These are phyloP conservation scores for Dittrichia graveolens DNA, from an alignment of 129 eudicot genomes.

Conservation along the genomic window DNA sequence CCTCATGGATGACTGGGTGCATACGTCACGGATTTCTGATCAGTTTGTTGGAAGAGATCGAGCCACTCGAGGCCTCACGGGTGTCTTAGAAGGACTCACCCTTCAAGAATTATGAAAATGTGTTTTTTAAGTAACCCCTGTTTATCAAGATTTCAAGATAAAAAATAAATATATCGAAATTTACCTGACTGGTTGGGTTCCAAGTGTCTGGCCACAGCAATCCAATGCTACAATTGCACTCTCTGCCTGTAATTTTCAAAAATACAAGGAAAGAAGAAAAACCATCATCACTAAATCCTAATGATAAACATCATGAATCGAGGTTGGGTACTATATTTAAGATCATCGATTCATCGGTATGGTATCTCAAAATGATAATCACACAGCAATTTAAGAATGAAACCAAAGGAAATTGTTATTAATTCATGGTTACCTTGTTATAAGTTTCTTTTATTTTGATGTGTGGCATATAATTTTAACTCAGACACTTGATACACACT, in stretches of 20 bases:
- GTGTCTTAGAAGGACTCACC: constrained; percentile 99
- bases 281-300: too few relatives aligned
- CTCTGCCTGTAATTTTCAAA: constrained; percentile 63
- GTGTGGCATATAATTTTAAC: too few relatives aligned
- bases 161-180: background rate
- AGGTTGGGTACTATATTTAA: background rate
- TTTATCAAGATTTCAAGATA: constrained; percentile 1
- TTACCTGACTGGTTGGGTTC: constrained; percentile 87
- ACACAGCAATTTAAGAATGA: background rate
- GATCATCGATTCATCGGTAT: too few relatives aligned
- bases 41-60: constrained; percentile 57
- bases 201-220: constrained; percentile 85
- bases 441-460: too few relatives aligned
- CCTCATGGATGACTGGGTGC: constrained; percentile 39
- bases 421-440: background rate
- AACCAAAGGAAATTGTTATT: background rate
- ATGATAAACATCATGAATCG: background rate
- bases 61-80: constrained; percentile 82
- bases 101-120: constrained; percentile 34
- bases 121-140: background rate
- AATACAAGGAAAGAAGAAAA: background rate
- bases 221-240: constrained; percentile 89
- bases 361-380: background rate
- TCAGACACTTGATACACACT: too few relatives aligned
- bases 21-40: constrained; percentile 21